Evolutionary conservation across 345 rosid species (phyloP), one percentile per base, ranked within the genome.

Genomic region (Eucalyptus paniculata): DNA sequence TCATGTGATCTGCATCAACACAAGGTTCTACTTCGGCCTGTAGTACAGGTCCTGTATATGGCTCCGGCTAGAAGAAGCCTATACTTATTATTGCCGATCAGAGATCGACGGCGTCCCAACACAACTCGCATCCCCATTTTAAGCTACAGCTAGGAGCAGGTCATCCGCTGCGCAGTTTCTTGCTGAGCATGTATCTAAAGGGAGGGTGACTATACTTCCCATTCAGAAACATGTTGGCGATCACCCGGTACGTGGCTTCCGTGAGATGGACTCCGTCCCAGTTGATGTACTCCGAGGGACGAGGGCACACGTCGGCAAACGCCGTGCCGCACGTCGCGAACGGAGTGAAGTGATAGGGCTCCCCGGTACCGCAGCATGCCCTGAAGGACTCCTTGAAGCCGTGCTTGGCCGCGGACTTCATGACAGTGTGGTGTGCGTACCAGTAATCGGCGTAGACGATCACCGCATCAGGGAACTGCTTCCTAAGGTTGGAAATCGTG

Each of bases 251-350:
- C 99, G 97, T 96, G 9, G 93, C 98, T 88, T 97, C 99, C 3
- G 99, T 97, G 87, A 97, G 95, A 88, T 97, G 99, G 89, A 98
- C 98, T 85, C 99, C 99, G 32, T 97, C 99, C 99, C 99, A 97
- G 67, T 97, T 97, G 83, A 97, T 95, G 90, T 95, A 94, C 60
- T 91, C 92, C 40, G 92, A 87, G 62, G 98, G 98, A 26, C 94
- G 90, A 12, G 90, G 86, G 88, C 99, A 97, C 4, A 88, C 92
- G 8, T 86, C 93, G 8, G 94, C 92, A 15, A 90, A 30, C 87
- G 94, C 92, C n/a, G 93, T 45, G 17, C 99, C 99, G 80, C 99
- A 97, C 5, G 95, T 92, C n/a, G 91, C 90, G 14, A 95, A 93
- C 69, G 90, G 94, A 23, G 85, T 87, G 86, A 94, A 97, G 92